These are phyloP conservation scores for Fusarium sp. DNA, from an alignment of 2,329 filamentous ascomycete species.

Conservation along the genomic window DNA sequence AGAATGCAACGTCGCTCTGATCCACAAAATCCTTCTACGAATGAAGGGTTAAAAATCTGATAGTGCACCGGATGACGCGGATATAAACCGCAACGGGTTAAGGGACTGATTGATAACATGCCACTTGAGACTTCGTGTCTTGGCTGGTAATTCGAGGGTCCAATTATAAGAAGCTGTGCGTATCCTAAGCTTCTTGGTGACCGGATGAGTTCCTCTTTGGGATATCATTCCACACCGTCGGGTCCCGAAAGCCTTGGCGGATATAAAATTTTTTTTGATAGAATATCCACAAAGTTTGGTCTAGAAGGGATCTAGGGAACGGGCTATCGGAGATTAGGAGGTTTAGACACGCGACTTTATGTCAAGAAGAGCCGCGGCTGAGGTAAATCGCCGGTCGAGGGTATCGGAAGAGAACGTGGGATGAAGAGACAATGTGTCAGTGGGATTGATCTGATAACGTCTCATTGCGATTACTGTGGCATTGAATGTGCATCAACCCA, in stretches of 20 bases:
- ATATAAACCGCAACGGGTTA: conserved; percentile 7
- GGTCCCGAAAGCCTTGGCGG: conserved; percentile 11
- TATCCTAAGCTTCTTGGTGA: background rate
- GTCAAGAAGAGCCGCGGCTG: background rate
- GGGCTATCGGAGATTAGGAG: background rate
- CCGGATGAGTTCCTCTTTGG: conserved; percentile 3
- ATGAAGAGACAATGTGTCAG: background rate
- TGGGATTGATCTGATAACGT: conserved; percentile 6
- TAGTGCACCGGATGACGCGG: conserved; percentile 21
- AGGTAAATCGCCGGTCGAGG: background rate
- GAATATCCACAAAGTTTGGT: conserved; percentile 4
- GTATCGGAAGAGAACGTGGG: background rate
- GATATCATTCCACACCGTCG: conserved; percentile 14
- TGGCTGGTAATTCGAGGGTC: background rate
- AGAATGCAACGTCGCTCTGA: conserved; percentile 1
- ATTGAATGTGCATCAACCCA: background rate
- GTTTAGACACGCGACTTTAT: background rate
- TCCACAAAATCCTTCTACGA: background rate
- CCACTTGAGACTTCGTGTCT: background rate
- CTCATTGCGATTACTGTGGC: background rate
- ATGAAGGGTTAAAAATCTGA: background rate
- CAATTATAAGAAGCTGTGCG: background rate
- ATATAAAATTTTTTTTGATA: background rate
- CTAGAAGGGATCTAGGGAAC: conserved; percentile 9
- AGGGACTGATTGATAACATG: conserved; percentile 33